Conservation (phyloP, 768 basidiomycete genomes). For the Tricholoma hemisulphureum region DNA sequence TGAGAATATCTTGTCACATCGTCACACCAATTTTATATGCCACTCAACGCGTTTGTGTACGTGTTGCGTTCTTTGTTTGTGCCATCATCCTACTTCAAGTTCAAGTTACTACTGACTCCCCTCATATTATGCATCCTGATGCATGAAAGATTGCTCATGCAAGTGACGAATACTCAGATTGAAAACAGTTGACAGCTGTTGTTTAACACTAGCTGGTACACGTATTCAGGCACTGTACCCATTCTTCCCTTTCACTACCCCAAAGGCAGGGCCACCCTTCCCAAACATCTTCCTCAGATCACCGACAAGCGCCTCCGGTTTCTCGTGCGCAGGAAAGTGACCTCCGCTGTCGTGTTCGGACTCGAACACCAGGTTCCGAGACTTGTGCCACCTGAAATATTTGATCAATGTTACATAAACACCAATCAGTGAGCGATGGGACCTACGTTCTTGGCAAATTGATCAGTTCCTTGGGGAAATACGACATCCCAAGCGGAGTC, state of each 20-base stretch:
- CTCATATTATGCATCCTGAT: too few species aligned
- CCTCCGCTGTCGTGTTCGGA: constrained; percentile 40
- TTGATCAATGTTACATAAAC: neutral
- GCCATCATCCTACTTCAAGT: too few species aligned
- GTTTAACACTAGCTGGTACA: too few species aligned
- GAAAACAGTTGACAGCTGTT: too few species aligned
- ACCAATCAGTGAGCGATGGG: neutral
- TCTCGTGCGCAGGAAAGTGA: constrained; percentile 46
- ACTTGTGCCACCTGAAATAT: constrained; percentile 18
- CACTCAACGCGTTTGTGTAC: constrained; percentile 31
- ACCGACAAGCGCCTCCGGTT: constrained; percentile 36
- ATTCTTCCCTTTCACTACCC: constrained; percentile 32
- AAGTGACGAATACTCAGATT: too few species aligned
- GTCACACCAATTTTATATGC: constrained; percentile 17
- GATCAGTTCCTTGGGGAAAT: constrained; percentile 43
- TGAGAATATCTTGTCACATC: constrained; percentile 8
- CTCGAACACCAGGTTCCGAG: constrained; percentile 22
- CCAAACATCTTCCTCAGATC: constrained; percentile 47
- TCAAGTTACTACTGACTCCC: too few species aligned
- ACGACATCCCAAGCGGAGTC: constrained; percentile 47
- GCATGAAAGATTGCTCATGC: too few species aligned
- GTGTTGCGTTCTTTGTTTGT: constrained; percentile 34
- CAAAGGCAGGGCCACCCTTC: constrained; percentile 39
- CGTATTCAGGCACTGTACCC: constrained; percentile 27
- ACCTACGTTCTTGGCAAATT: constrained; percentile 24